phyloP scores from a whole-genome alignment of 225 moss, liverwort and hornwort genomes.

The Antitrichia curtipendula region DNA sequence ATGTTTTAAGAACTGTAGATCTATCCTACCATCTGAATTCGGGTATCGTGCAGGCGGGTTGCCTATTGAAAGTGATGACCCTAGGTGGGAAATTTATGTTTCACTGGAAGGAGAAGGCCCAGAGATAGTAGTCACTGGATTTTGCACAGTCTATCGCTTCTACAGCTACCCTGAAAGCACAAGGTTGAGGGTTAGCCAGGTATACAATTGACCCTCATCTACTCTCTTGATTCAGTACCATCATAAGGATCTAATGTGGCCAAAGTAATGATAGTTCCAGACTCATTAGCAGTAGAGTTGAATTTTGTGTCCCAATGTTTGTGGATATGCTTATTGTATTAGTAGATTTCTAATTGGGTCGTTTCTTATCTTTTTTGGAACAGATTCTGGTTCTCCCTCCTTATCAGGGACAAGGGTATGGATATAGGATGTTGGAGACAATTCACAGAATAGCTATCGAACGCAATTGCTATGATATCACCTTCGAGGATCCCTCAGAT shows the following conservation, averaged over 20 bases:
- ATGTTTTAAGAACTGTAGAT: not conserved
- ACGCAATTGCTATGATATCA: constrained; percentile 68
- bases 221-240: not conserved
- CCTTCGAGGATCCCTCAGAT: constrained; percentile 91
- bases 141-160: constrained; percentile 80
- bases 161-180: constrained; percentile 90
- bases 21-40: not conserved
- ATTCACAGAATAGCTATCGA: constrained; percentile 48
- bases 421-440: constrained; percentile 58
- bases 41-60: constrained; percentile 11
- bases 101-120: constrained; percentile 61
- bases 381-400: constrained; percentile 91
- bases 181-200: constrained; percentile 89
- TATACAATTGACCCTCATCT: not conserved
- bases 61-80: constrained; percentile 70
- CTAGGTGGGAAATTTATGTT: constrained; percentile 78
- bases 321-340: not conserved
- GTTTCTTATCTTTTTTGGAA: not conserved
- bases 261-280: not conserved
- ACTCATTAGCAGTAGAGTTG: not conserved
- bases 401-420: constrained; percentile 80
- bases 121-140: constrained; percentile 51
- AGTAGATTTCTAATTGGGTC: not conserved
- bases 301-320: not conserved
- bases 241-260: not conserved